Evolutionary conservation across 257 asterid genomes (phyloP).

Genomic region (Solanum chaucha): DNA sequence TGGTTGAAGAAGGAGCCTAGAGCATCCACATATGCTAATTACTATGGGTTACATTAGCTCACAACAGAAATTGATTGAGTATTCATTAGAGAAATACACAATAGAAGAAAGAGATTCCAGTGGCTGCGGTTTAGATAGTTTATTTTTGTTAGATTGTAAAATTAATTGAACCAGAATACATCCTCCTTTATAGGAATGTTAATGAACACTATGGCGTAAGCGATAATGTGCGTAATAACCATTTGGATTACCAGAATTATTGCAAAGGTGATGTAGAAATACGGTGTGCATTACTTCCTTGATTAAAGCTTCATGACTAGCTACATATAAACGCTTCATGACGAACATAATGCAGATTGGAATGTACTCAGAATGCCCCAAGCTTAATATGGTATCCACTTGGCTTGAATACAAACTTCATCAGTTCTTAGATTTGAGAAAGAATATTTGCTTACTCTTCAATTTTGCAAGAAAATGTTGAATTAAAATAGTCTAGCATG

Average conservation of each 20-base stretch:
- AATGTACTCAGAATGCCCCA: not conserved
- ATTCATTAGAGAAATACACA: not conserved
- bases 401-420: not conserved
- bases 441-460: not conserved
- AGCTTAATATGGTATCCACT: not conserved
- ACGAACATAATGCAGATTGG: not conserved
- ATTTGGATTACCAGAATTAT: not conserved
- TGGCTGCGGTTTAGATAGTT: not conserved
- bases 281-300: not conserved
- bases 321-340: not conserved
- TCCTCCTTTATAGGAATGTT: not conserved
- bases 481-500: not conserved
- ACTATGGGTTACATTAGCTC: not conserved
- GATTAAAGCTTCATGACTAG: not conserved
- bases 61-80: not conserved
- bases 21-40: not conserved
- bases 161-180: not conserved
- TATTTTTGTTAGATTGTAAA: not conserved
- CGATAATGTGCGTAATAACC: not conserved
- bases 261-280: not conserved
- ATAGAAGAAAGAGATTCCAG: not conserved
- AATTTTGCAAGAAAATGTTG: not conserved
- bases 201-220: not conserved
- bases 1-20: not conserved
- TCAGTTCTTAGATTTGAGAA: not conserved